Conservation (phyloP, 2,329 filamentous ascomycete genomes). For the Coniochaeta sp. region DNA sequence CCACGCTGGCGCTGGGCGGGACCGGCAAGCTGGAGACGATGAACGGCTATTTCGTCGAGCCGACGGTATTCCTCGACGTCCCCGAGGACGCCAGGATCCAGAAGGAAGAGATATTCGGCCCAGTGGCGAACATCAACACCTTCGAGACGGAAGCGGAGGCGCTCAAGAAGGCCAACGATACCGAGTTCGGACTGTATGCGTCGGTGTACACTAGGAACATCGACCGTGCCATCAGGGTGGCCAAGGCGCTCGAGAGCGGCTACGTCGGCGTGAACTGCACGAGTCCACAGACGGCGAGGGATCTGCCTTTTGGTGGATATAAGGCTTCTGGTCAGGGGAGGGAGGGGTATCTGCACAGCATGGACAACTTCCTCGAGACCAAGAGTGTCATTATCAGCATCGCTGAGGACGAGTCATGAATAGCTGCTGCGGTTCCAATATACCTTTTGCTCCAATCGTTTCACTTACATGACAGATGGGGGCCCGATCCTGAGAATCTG, state of each 20-base stretch:
- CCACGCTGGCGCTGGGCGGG: conserved; percentile 23
- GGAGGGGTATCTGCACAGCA: conserved; percentile 26
- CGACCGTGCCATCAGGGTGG: conserved; percentile 32
- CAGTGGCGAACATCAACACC: conserved; percentile 50
- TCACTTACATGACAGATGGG: neutral
- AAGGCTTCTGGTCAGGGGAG: conserved; percentile 30
- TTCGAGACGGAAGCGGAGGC: conserved; percentile 52
- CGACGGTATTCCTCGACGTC: conserved; percentile 36
- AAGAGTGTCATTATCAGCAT: conserved; percentile 23
- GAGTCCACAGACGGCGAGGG: conserved; percentile 25
- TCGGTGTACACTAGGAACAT: conserved; percentile 48
- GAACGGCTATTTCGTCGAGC: conserved; percentile 33
- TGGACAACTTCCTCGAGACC: conserved; percentile 26
- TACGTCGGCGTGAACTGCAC: conserved; percentile 52
- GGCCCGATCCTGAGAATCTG: neutral
- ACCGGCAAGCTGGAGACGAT: conserved; percentile 17
- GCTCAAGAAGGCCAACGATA: conserved; percentile 46
- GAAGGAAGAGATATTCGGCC: conserved; percentile 58
- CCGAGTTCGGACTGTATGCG: conserved; percentile 47
- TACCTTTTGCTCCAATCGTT: neutral
- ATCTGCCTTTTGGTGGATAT: conserved; percentile 34
- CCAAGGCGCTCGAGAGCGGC: conserved; percentile 49
- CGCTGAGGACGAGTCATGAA: conserved; percentile 7
- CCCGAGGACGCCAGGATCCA: conserved; percentile 38
- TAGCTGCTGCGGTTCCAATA: neutral